Evolutionary conservation across 306 rosid genomes (phyloP).

Genomic region (Malus domestica): DNA sequence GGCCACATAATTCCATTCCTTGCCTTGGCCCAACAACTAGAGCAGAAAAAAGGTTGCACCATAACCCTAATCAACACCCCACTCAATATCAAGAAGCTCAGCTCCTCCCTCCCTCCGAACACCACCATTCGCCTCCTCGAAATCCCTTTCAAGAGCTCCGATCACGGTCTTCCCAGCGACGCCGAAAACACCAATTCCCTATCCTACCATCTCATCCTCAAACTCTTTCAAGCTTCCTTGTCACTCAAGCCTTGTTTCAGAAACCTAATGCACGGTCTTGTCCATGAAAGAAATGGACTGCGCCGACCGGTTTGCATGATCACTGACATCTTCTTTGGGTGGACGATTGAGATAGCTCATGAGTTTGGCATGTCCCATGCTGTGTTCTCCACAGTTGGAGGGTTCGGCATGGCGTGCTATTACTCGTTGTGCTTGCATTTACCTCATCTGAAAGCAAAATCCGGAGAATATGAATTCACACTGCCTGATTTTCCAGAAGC

Average conservation of each 20-base stretch:
- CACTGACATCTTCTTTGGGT: conserved; percentile 8
- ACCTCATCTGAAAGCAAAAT: background rate
- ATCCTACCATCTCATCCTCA: background rate
- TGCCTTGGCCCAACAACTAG: conserved; percentile 10
- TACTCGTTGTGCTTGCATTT: background rate
- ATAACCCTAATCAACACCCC: conserved; percentile 18
- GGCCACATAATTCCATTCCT: conserved; percentile 29
- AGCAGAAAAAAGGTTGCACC: background rate
- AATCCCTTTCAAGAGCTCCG: background rate
- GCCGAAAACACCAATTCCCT: background rate
- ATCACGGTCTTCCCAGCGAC: too few species aligned
- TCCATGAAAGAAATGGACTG: background rate
- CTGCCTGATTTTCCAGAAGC: conserved; percentile 20
- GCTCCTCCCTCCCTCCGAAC: conserved; percentile 7
- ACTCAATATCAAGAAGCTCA: background rate
- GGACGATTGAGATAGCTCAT: conserved; percentile 1
- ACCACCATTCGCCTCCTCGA: background rate
- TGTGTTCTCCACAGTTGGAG: background rate
- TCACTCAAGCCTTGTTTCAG: background rate
- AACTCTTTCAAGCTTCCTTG: background rate
- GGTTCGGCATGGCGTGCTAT: conserved; percentile 6
- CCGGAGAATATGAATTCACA: background rate
- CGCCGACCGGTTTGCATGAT: background rate
- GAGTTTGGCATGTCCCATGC: conserved; percentile 14
- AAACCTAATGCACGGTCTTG: background rate